A percentile compares a stretch with the other conserved stretches of the same genome.
Evolutionary conservation across 768 basidiomycete genomes (phyloP).

Genomic region (Leccinellum luteum): DNA sequence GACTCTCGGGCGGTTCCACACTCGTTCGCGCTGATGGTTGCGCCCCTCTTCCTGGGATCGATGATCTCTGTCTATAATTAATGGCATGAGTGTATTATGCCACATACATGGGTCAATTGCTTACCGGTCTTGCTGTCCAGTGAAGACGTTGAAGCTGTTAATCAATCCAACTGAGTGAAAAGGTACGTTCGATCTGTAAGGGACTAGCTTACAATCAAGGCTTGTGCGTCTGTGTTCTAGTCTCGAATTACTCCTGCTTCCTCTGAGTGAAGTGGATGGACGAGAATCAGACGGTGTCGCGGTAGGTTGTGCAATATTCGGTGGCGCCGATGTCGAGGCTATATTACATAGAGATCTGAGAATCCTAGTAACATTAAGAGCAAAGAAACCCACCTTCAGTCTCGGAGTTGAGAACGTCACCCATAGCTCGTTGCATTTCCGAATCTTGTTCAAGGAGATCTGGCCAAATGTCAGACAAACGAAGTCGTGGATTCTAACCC

Average conservation of each 20-base stretch:
- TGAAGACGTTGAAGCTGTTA: slow-evolving; percentile 28
- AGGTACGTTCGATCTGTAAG: neutral
- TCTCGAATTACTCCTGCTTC: neutral
- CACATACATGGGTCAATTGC: slow-evolving; percentile 17
- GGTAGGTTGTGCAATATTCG: slow-evolving; percentile 4
- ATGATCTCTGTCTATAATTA: slow-evolving; percentile 27
- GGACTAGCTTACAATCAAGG: slow-evolving; percentile 16
- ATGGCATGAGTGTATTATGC: neutral
- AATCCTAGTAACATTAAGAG: neutral
- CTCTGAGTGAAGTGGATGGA: slow-evolving; percentile 15
- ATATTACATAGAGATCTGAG: neutral
- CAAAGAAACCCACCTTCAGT: slow-evolving; percentile 29
- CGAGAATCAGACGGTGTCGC: slow-evolving; percentile 7
- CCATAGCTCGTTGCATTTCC: slow-evolving; percentile 67
- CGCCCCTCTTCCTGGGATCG: slow-evolving; percentile 30
- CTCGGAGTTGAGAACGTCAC: slow-evolving; percentile 53
- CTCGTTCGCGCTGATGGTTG: slow-evolving; percentile 44
- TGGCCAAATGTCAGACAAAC: slow-evolving; percentile 24
- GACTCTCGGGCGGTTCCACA: slow-evolving; percentile 42
- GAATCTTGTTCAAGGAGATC: slow-evolving; percentile 70
- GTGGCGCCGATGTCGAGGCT: slow-evolving; percentile 15
- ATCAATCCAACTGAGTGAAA: slow-evolving; percentile 2
- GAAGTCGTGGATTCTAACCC: neutral
- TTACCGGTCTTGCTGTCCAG: slow-evolving; percentile 15
- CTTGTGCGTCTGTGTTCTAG: slow-evolving; percentile 8